These are phyloP conservation scores for Tephrocybe rancida DNA, from an alignment of 768 basidiomycete species.

Conservation along the genomic window DNA sequence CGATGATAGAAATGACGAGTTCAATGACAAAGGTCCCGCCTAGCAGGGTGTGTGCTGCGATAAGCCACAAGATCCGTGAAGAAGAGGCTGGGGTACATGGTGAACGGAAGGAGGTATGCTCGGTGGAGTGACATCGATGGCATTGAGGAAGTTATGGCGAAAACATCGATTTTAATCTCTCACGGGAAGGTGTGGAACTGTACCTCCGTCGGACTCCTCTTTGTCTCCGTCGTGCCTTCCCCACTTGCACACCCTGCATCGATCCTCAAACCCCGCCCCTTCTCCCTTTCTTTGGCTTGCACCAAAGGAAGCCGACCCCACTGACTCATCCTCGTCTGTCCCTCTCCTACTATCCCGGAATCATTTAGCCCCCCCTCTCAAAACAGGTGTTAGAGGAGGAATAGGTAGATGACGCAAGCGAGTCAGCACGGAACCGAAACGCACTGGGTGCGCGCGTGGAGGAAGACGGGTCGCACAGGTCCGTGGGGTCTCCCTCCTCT, in stretches of 20 bases:
- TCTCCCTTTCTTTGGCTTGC: not conserved
- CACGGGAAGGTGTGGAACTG: not conserved
- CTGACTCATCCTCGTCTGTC: not conserved
- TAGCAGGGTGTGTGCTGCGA: no score
- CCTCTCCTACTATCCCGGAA: not conserved
- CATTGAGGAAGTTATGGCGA: no score
- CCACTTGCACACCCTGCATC: not conserved
- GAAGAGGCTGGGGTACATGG: no score
- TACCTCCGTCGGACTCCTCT: not conserved
- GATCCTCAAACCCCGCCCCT: not conserved
- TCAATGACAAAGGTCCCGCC: no score
- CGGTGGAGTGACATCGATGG: no score
- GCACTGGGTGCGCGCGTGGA: not conserved
- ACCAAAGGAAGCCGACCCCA: not conserved
- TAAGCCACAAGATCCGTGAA: no score
- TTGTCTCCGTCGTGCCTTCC: no score
- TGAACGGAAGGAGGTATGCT: no score
- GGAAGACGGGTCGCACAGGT: conserved; percentile 12
- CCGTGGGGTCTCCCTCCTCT: not conserved
- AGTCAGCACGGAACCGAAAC: not conserved
- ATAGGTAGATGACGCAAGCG: no score
- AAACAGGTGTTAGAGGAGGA: no score
- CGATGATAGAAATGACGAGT: no score
- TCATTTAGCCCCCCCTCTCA: not conserved
- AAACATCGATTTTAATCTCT: no score